Base-by-base conservation (phyloP, 345 rosid genomes). In the Ceriops zippeliana region DNA sequence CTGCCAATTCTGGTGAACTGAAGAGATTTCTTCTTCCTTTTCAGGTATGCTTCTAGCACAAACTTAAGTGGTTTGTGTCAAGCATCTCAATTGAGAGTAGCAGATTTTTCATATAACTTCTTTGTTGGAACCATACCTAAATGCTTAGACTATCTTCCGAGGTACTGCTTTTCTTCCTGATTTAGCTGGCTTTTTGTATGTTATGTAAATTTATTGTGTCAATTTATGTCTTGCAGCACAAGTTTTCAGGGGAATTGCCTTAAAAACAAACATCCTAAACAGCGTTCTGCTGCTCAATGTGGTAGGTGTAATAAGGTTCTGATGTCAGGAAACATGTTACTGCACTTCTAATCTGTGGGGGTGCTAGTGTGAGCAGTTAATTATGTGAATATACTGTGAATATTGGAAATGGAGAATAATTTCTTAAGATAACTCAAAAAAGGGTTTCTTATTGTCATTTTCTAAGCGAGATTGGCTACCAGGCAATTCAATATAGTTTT, bases 161-260 rank as follows among this genome's bases (percentile, higher is more conserved):
- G 89, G 99, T 91, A 84, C 42, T 30, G 66, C 52, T 62, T 76
- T 17, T 53, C 56, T 46, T 47, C 64, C 13, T 60, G 58, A 24
- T 32, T 32, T 64, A 5, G 51, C 7, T 61, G 34, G 60, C 21
- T 5, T 27, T 16, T 42, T 60, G 62, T 17, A 52, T 46, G 5
- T 60, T 35, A 57, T 57, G 47, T 58, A 51, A 76, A 46, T 49
- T 70, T 65, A 11, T 35, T 70, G 35, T 27, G 59, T 69, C 19
- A 21, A 53, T 58, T 54, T 46, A 32, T 69, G 47, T 46, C 56
- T 47, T 77, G 73, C 83, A 95, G 99, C 69, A 47, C 79, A 47
- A 95, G 90, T 87, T 95, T 95, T 77, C 97, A 86, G 78, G 98
- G 96, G 67, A 95, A 95, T 74, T 95, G 99, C 80, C 84, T 95